phyloP scores from a whole-genome alignment of 225 moss, liverwort and hornwort species.

The Pseudoscleropodium purum region DNA sequence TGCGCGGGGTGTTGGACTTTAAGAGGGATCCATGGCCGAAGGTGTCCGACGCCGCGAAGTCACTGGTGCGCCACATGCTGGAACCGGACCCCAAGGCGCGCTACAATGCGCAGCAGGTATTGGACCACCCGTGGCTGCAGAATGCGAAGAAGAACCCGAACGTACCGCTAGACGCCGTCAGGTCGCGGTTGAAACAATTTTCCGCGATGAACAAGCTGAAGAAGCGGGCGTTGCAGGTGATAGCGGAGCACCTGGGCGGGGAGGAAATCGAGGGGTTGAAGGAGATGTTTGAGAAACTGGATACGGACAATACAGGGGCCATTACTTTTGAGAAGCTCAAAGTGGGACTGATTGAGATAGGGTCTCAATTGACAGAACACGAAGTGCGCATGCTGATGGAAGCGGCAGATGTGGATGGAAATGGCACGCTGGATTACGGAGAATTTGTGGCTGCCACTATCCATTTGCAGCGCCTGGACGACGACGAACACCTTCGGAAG shows the following conservation, averaged over 20 bases:
- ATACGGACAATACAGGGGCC: slow-evolving; percentile 43
- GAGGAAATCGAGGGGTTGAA: slow-evolving; percentile 72
- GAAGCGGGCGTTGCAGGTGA: slow-evolving; percentile 81
- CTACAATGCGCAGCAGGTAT: slow-evolving; percentile 79
- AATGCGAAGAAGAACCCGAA: slow-evolving; percentile 82
- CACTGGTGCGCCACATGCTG: slow-evolving; percentile 81
- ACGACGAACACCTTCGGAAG: slow-evolving; percentile 65
- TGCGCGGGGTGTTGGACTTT: slow-evolving; percentile 75
- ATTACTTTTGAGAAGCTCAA: slow-evolving; percentile 78
- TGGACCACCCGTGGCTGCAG: slow-evolving; percentile 90
- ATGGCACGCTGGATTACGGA: slow-evolving; percentile 67
- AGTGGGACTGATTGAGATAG: slow-evolving; percentile 60
- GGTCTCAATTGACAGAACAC: slow-evolving; percentile 77
- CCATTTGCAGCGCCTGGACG: slow-evolving; percentile 70
- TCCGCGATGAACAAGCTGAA: slow-evolving; percentile 93
- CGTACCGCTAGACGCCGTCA: slow-evolving; percentile 70
- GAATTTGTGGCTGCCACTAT: slow-evolving; percentile 81
- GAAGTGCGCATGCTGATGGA: slow-evolving; percentile 84
- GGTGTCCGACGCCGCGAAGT: slow-evolving; percentile 80
- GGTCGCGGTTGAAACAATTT: slow-evolving; percentile 80
- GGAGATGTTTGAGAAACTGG: slow-evolving; percentile 78
- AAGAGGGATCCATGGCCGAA: slow-evolving; percentile 91
- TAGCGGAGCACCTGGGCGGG: slow-evolving; percentile 77
- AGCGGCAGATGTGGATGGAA: slow-evolving; percentile 69
- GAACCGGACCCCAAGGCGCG: slow-evolving; percentile 82